phyloP scores from a whole-genome alignment of 768 basidiomycete species.

The Boletus vermiculosoides region DNA sequence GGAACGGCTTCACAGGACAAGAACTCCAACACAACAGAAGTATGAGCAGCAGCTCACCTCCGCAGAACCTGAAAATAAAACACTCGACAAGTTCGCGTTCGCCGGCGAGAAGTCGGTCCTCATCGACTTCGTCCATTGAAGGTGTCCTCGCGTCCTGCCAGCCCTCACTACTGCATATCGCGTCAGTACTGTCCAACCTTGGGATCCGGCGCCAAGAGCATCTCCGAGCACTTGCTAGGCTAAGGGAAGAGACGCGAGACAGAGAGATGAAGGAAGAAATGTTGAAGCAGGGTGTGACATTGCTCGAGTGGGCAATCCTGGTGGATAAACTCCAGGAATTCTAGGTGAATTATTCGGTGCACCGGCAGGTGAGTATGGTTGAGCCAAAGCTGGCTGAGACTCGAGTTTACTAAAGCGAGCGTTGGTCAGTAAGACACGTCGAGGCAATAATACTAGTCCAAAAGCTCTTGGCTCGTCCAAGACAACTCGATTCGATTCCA shows the following conservation, averaged over 20 bases:
- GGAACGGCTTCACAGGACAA: constrained; percentile 9
- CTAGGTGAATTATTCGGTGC: constrained; percentile 10
- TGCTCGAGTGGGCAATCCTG: constrained; percentile 79
- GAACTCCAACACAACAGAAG: constrained; percentile 15
- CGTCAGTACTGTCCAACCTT: constrained; percentile 52
- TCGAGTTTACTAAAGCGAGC: background rate
- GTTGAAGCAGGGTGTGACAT: constrained; percentile 62
- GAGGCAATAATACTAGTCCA: background rate
- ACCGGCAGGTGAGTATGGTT: background rate
- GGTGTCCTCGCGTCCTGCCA: constrained; percentile 58
- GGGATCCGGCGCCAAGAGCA: constrained; percentile 63
- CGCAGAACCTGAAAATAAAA: constrained; percentile 11
- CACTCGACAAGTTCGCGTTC: constrained; percentile 11
- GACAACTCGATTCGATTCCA: background rate
- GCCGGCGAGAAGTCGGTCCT: constrained; percentile 28
- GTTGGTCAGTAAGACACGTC: background rate
- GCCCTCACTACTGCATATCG: constrained; percentile 63
- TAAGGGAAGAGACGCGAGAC: constrained; percentile 67
- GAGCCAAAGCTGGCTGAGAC: background rate
- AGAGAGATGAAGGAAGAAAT: constrained; percentile 70
- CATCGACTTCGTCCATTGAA: constrained; percentile 46
- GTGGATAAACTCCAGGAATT: constrained; percentile 57
- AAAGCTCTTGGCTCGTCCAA: background rate
- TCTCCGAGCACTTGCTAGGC: constrained; percentile 55
- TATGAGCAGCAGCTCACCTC: constrained; percentile 24